These are phyloP conservation scores for Penicillium lividum DNA, from an alignment of 495 filamentous ascomycete genomes.

Conservation along the genomic window DNA sequence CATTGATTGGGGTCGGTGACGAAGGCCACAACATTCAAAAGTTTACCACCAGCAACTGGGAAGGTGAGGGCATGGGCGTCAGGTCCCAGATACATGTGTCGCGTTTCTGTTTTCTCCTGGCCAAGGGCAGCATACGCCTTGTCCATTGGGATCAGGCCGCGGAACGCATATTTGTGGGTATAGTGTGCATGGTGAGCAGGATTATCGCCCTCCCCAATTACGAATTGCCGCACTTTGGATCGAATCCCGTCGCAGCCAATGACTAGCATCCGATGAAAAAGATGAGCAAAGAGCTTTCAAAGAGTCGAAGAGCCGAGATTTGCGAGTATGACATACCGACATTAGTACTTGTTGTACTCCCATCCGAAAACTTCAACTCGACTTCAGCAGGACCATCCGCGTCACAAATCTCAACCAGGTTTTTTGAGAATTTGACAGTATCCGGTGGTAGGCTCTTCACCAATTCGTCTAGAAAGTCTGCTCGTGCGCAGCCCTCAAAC, in stretches of 20 bases:
- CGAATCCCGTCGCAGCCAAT: conserved; percentile 65
- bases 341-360: too few relatives aligned
- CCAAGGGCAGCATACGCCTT: conserved; percentile 51
- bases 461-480: conserved; percentile 11
- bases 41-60: conserved; percentile 47
- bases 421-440: too few relatives aligned
- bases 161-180: conserved; percentile 52
- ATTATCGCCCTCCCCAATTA: conserved; percentile 42
- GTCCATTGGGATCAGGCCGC: conserved; percentile 53
- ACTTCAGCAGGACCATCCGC: too few relatives aligned
- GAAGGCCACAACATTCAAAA: conserved; percentile 44
- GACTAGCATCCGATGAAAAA: too few relatives aligned
- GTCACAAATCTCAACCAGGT: too few relatives aligned
- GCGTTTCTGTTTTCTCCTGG: conserved; percentile 45
- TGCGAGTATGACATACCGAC: too few relatives aligned
- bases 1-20: conserved; percentile 37
- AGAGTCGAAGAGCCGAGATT: too few relatives aligned
- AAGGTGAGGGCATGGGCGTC: conserved; percentile 49
- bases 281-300: too few relatives aligned
- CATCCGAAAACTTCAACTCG: too few relatives aligned
- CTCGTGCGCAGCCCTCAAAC: too few relatives aligned
- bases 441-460: too few relatives aligned
- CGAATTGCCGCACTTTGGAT: conserved; percentile 45
- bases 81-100: conserved; percentile 46
- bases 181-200: conserved; percentile 35